These are phyloP conservation scores for Periconia sp. DNA, from an alignment of 2,329 filamentous ascomycete species.

Conservation along the genomic window DNA sequence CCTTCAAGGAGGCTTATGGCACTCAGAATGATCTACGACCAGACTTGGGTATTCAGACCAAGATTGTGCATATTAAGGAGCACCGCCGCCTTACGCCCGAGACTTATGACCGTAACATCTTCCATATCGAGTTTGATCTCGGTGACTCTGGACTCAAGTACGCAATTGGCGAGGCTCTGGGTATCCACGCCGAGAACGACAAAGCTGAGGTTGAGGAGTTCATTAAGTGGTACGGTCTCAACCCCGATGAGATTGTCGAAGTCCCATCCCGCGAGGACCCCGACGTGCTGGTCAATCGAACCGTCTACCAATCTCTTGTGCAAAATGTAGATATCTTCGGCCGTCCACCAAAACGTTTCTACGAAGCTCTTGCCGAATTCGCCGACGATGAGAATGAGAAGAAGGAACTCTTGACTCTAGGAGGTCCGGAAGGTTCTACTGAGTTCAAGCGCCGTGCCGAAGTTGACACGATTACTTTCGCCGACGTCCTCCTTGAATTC, in stretches of 20 bases:
- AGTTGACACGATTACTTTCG: slow-evolving; percentile 88
- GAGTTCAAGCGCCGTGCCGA: slow-evolving; percentile 94
- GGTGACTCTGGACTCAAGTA: slow-evolving; percentile 91
- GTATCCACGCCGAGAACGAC: slow-evolving; percentile 95
- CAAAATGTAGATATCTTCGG: slow-evolving; percentile 98
- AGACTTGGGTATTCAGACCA: slow-evolving; percentile 84
- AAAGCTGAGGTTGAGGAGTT: slow-evolving; percentile 78
- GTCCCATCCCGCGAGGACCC: slow-evolving; percentile 84
- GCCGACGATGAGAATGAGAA: slow-evolving; percentile 83
- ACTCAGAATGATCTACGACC: slow-evolving; percentile 78
- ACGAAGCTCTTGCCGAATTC: slow-evolving; percentile 87
- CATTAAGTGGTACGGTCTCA: slow-evolving; percentile 86
- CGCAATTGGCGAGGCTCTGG: slow-evolving; percentile 95
- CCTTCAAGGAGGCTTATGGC: slow-evolving; percentile 93
- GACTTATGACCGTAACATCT: slow-evolving; percentile 97
- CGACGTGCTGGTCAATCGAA: slow-evolving; percentile 79
- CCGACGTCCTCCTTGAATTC: slow-evolving; percentile 89
- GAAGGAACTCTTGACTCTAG: slow-evolving; percentile 77
- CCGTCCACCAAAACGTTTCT: slow-evolving; percentile 96
- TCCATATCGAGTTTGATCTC: slow-evolving; percentile 99
- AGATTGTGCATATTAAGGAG: slow-evolving; percentile 89
- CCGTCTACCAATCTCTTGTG: slow-evolving; percentile 86
- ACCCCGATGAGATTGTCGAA: slow-evolving; percentile 85
- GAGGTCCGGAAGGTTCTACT: slow-evolving; percentile 73
- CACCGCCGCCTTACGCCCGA: slow-evolving; percentile 88